phyloP scores from a whole-genome alignment of 257 asterid genomes.

The Nicotiana undulata region DNA sequence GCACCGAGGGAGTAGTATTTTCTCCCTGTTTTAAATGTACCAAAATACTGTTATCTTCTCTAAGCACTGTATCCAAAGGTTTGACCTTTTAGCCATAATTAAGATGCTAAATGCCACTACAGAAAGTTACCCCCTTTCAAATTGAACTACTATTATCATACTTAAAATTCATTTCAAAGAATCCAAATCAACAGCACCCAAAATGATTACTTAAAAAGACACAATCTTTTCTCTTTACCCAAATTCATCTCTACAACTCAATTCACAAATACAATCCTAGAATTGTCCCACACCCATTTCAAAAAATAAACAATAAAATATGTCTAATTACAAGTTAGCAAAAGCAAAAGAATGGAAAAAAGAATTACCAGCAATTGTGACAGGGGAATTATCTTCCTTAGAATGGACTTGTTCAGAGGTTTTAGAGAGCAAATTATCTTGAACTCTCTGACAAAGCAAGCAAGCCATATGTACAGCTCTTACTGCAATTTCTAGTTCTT shows the following conservation, averaged over 20 bases:
- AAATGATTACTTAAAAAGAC: neutral
- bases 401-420: constrained; percentile 36
- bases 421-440: constrained; percentile 30
- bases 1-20: too few relatives aligned
- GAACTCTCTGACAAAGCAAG: constrained; percentile 57
- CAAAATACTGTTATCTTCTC: neutral
- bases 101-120: neutral
- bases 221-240: neutral
- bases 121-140: neutral
- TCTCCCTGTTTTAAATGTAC: neutral
- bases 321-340: neutral
- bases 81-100: neutral
- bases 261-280: neutral
- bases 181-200: neutral
- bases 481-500: constrained; percentile 62
- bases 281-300: neutral
- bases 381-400: constrained; percentile 74
- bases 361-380: constrained; percentile 65
- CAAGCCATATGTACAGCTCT: constrained; percentile 85
- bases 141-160: neutral
- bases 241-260: neutral
- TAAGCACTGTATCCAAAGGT: neutral
- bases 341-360: neutral
- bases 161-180: neutral
- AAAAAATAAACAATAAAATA: neutral